Base-by-base conservation (phyloP, 208 protist genomes). In the Trypanosoma grayi region DNA sequence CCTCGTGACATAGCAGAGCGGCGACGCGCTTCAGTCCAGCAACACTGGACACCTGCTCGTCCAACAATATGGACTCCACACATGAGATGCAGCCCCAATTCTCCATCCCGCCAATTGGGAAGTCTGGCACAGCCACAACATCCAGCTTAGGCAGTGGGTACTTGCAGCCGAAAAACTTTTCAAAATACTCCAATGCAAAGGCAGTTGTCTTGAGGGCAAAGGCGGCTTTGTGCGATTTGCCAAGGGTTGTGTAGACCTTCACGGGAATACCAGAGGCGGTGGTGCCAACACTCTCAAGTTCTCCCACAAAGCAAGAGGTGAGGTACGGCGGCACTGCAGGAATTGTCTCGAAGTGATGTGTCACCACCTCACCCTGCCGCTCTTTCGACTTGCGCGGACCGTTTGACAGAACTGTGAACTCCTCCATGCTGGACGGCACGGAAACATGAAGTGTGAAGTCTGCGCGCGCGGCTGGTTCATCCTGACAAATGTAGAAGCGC, bases 81-180 rank as follows among this genome's bases (percentile, higher is more conserved):
- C 94, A 99, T 1, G 86, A 92, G 40, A 99, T 96, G 47, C 96
- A 92, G 30, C 93, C 93, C 91, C 87, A 97, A 75, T 96, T 97
- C 66, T 97, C 98, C 98, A 99, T 99, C 13, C 97, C 98, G 52
- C 98, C 98, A 34, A 94, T 87, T 2, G 83, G 82, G 69, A 98
- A 99, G 60, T 98, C 92, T 6, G 96, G 92, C 45, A 99, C 89
- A 7, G 97, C 95, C 11, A 99, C 81, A n/a, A 99, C 59, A 75
- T 99, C 98, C 22, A 98, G 73, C 78, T 99, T 99, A 13, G 95
- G 84, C 20, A 99, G 81, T 8, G 97, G 96, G 70, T 94, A 98
- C 30, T 75, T 78, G 51, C 88, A 76, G 45, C 79, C 76, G 65
- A 98, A 98, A 48, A 96, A 94, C 24, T 85, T 70, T 46, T 92